phyloP scores from a whole-genome alignment of 768 basidiomycete species.

The Suillus paluster region DNA sequence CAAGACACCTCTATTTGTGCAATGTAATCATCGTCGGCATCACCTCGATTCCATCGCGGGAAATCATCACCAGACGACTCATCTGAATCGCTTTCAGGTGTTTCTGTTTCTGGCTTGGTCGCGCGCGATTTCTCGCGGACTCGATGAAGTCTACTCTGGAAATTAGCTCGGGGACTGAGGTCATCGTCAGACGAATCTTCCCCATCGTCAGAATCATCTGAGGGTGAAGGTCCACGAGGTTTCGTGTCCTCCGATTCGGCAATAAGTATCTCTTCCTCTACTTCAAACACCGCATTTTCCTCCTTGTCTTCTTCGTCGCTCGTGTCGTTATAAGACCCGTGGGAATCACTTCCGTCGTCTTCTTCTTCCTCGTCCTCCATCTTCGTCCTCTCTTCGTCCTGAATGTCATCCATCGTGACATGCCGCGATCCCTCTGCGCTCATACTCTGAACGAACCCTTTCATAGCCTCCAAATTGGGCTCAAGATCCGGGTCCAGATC shows the following conservation, averaged over 20 bases:
- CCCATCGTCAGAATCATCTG: constrained; percentile 20
- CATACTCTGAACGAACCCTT: constrained; percentile 55
- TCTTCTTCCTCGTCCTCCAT: constrained; percentile 51
- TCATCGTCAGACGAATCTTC: constrained; percentile 41
- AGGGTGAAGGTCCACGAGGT: not conserved
- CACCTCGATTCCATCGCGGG: constrained; percentile 43
- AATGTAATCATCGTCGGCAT: constrained; percentile 62
- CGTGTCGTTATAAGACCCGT: constrained; percentile 31
- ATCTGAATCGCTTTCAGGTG: constrained; percentile 32
- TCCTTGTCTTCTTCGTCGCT: constrained; percentile 34
- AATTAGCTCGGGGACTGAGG: constrained; percentile 36
- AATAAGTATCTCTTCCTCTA: constrained; percentile 52
- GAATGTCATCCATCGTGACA: constrained; percentile 71
- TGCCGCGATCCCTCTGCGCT: constrained; percentile 49
- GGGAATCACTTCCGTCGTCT: constrained; percentile 25
- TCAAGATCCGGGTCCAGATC: constrained; percentile 64
- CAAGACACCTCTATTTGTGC: constrained; percentile 55
- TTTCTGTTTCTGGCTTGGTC: constrained; percentile 7
- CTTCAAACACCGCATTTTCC: constrained; percentile 43
- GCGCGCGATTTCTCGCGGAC: constrained; percentile 31
- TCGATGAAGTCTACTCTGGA: constrained; percentile 40
- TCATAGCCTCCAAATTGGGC: constrained; percentile 52
- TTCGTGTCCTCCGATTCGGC: constrained; percentile 31
- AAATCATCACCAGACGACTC: constrained; percentile 30
- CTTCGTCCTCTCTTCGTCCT: constrained; percentile 53